Percentiles rank a stretch among this genome's conserved stretches.
Evolutionary conservation across 164 flowering plant genomes (phyloP).

Genomic region (grape (Vitis vinifera)): ASM3070453v1 NC_081808.1:1000501-1001000

Average conservation of each 20-base stretch:
- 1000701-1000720: slow-evolving; percentile 31
- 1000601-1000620: slow-evolving; percentile 45
- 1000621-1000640: slow-evolving; percentile 33
- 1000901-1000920: slow-evolving; percentile 1
- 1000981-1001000: neutral
- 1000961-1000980: slow-evolving; percentile 5
- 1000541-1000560: slow-evolving; percentile 50
- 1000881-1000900: slow-evolving; percentile 2
- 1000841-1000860: slow-evolving; percentile 3
- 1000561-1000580: slow-evolving; percentile 36
- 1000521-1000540: slow-evolving; percentile 52
- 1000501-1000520: slow-evolving; percentile 68
- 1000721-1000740: slow-evolving; percentile 52
- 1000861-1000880: slow-evolving; percentile 8
- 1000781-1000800: neutral
- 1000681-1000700: slow-evolving; percentile 44
- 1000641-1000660: slow-evolving; percentile 35
- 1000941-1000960: neutral
- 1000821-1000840: neutral
- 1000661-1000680: slow-evolving; percentile 28
- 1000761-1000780: slow-evolving; percentile 6
- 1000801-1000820: neutral
- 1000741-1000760: slow-evolving; percentile 56
- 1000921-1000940: slow-evolving; percentile 9
- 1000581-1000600: slow-evolving; percentile 31